phyloP scores from a whole-genome alignment of 371 early-diverging fungal genomes.

The Aphelidium insulamus region DNA sequence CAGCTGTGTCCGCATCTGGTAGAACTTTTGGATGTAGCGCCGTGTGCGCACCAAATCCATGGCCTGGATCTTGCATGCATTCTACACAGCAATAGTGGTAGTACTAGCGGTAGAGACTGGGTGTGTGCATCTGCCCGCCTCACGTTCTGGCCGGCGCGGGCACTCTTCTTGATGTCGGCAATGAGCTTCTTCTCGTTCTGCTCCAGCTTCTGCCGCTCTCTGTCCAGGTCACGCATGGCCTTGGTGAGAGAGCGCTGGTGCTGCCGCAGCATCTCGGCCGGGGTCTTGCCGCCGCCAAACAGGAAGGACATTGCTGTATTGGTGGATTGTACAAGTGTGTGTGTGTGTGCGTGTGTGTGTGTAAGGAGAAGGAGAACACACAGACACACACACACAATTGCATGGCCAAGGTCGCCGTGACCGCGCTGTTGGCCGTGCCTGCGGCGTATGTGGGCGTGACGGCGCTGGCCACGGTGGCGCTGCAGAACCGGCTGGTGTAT shows the following conservation, averaged over 20 bases:
- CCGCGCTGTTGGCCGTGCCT: too few relatives aligned
- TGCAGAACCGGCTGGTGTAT: too few relatives aligned
- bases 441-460: too few relatives aligned
- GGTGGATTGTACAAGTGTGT: too few relatives aligned
- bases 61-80: conserved; percentile 73
- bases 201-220: conserved; percentile 72
- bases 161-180: conserved; percentile 71
- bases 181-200: conserved; percentile 85
- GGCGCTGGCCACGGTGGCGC: too few relatives aligned
- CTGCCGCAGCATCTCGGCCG: conserved; percentile 72
- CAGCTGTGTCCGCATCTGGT: conserved; percentile 80
- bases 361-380: too few relatives aligned
- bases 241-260: conserved; percentile 68
- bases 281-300: conserved; percentile 27
- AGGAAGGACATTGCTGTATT: conserved; percentile 1
- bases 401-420: too few relatives aligned
- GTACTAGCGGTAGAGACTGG: background rate
- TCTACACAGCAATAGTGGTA: conserved; percentile 2
- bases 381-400: too few relatives aligned
- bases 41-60: conserved; percentile 89
- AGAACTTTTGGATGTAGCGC: conserved; percentile 79
- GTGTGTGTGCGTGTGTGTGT: too few relatives aligned
- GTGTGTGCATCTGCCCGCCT: too few relatives aligned
- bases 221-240: conserved; percentile 81
- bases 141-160: conserved; percentile 77